A percentile compares a stretch with the other conserved stretches of the same genome.
phyloP scores from a whole-genome alignment of 2,329 filamentous ascomycete species.

The Ophiostoma himal-ulmi region DNA sequence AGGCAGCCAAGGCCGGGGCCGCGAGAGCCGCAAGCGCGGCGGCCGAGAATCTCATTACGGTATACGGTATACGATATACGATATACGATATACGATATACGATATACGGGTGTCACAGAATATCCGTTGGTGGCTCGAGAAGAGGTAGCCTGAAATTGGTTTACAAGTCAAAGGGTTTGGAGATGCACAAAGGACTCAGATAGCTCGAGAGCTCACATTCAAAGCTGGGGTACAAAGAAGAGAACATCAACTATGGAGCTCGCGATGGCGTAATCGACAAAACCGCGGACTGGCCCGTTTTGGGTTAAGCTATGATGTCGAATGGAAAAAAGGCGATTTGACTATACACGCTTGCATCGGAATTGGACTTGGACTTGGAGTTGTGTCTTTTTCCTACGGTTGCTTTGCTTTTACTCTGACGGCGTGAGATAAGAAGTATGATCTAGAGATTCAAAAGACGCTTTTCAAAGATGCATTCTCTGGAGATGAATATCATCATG shows the following conservation, averaged over 20 bases:
- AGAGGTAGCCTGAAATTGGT: not conserved
- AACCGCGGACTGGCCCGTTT: not conserved
- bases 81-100: too few species aligned
- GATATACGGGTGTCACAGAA: not conserved
- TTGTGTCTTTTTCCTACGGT: not conserved
- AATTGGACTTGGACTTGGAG: too few species aligned
- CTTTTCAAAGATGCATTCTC: not conserved
- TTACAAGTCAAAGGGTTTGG: not conserved
- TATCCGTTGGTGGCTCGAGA: not conserved
- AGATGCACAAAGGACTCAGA: not conserved
- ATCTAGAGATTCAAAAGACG: not conserved
- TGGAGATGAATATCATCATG: not conserved
- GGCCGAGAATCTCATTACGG: not conserved
- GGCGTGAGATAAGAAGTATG: not conserved
- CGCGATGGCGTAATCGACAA: not conserved
- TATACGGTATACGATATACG: not conserved
- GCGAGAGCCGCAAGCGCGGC: constrained; percentile 1
- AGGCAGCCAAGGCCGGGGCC: not conserved
- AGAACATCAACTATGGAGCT: not conserved
- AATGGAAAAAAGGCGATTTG: not conserved
- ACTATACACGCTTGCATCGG: not conserved
- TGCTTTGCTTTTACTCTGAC: not conserved
- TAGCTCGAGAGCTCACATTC: not conserved
- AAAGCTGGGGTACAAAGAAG: not conserved
- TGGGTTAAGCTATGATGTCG: not conserved